phyloP scores from a whole-genome alignment of 2,329 filamentous ascomycete species.

The Diaporthe citriasiana region DNA sequence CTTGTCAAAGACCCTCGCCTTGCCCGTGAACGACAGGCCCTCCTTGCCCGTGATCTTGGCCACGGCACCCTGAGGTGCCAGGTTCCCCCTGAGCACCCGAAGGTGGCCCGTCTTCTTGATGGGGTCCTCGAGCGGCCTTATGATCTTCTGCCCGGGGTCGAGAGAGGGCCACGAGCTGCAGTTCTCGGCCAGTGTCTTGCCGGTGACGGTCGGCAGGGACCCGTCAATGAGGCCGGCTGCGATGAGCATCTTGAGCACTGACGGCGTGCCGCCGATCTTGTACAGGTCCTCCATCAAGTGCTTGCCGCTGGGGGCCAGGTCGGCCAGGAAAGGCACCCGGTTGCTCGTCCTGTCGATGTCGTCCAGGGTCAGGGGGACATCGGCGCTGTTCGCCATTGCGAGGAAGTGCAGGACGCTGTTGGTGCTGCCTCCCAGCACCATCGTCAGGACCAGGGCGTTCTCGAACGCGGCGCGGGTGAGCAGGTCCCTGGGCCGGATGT shows the following conservation, averaged over 20 bases:
- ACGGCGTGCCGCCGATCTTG: constrained; percentile 86
- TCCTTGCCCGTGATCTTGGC: constrained; percentile 98
- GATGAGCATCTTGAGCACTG: constrained; percentile 88
- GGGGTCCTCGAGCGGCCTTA: constrained; percentile 77
- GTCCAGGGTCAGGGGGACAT: constrained; percentile 81
- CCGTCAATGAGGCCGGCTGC: constrained; percentile 83
- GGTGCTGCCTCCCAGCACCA: constrained; percentile 91
- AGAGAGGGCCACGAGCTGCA: constrained; percentile 82
- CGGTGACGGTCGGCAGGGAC: constrained; percentile 84
- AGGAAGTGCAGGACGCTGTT: constrained; percentile 92
- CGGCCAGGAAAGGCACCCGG: constrained; percentile 87
- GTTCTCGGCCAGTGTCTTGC: constrained; percentile 86
- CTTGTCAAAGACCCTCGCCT: constrained; percentile 88
- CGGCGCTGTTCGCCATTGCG: constrained; percentile 90
- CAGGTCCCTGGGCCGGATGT: constrained; percentile 85
- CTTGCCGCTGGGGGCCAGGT: constrained; percentile 85
- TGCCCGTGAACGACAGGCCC: constrained; percentile 84
- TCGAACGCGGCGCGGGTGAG: constrained; percentile 86
- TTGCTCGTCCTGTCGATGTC: constrained; percentile 86
- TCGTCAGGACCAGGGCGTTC: constrained; percentile 90
- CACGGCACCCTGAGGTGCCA: constrained; percentile 90
- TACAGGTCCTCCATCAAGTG: constrained; percentile 90
- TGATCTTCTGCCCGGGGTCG: constrained; percentile 84
- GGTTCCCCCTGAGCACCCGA: constrained; percentile 88
- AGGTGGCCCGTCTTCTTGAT: constrained; percentile 91